Evolutionary conservation across 495 filamentous ascomycete species (phyloP).

Genomic region (Podospora conica): DNA sequence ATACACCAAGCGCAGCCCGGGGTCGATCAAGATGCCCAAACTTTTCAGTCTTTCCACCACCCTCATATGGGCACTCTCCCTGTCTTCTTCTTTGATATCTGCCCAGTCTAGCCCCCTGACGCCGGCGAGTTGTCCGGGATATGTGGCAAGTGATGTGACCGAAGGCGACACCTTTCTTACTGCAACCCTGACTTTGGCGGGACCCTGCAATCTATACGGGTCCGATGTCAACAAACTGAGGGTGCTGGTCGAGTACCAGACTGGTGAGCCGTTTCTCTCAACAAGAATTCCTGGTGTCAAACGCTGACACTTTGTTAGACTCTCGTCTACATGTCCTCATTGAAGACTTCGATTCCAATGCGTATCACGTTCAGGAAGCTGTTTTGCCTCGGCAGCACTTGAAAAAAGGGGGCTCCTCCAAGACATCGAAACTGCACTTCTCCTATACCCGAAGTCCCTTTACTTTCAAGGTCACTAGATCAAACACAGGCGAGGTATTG

Average conservation of each 20-base stretch:
- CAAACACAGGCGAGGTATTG: slow-evolving; percentile 57
- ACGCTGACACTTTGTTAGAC: slow-evolving; percentile 41
- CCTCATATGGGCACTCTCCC: not conserved
- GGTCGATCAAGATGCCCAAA: not conserved
- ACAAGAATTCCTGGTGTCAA: not conserved
- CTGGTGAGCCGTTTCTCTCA: slow-evolving; percentile 43
- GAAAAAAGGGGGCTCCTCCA: slow-evolving; percentile 9
- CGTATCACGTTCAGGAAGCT: slow-evolving; percentile 71
- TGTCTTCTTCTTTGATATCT: not conserved
- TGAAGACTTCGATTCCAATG: slow-evolving; percentile 59
- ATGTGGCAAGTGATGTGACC: slow-evolving; percentile 58
- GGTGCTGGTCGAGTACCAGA: slow-evolving; percentile 69
- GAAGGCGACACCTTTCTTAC: slow-evolving; percentile 44
- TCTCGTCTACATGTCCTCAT: slow-evolving; percentile 77
- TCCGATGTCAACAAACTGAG: slow-evolving; percentile 59
- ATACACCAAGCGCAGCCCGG: not conserved
- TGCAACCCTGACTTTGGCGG: slow-evolving; percentile 59
- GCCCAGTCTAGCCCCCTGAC: not conserved
- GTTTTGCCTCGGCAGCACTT: slow-evolving; percentile 58
- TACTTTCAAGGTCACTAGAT: slow-evolving; percentile 63
- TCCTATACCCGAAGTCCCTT: slow-evolving; percentile 61
- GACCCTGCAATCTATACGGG: slow-evolving; percentile 63
- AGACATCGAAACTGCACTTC: slow-evolving; percentile 54
- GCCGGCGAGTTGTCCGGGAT: slow-evolving; percentile 55
- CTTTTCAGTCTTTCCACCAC: not conserved